Evolutionary conservation across 108 stramenopile species (phyloP), one percentile per base, ranked within the genome.

Genomic region (Nannochloropsis gaditana): DNA sequence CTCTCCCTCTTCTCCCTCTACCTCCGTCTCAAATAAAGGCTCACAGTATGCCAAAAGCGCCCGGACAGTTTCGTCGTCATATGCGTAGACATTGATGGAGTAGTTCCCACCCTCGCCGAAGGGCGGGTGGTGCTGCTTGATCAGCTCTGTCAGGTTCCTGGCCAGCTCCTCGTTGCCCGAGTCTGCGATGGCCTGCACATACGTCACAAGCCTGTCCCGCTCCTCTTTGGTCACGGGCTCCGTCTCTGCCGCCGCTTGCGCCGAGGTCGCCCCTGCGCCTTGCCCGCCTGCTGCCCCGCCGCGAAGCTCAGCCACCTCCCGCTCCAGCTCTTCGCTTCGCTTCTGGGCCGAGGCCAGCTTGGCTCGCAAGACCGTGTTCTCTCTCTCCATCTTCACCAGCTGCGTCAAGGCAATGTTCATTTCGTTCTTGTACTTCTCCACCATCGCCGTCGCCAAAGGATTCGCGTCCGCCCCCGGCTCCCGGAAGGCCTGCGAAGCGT

Each of bases 371-470:
- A 73, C 59, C 59, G 59, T 73, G 59, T 73, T 73, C 59, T 73
- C 59, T n/a, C 59, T n/a, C 59, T 73, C 59, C 59, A 73, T 73
- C 59, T 73, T n/a, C 15, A 73, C 59, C 59, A 73, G n/a, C 59
- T n/a, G 59, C 59, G 59, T 73, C 59, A 73, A 73, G 6, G 59
- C 59, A 15, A n/a, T 73, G n/a, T 73, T 73, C 59, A 73, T 73
- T n/a, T 73, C 59, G 19, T n/a, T 6, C n/a, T 73, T 73, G n/a
- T 73, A 73, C 6, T 73, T 73, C 5, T 73, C 59, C 59, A 73
- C 59, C 59, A 73, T 73, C 59, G 59, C 59, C 59, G 59, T n/a
- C 8, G 59, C 59, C 59, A 73, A 73, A 15, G 59, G 59, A n/a
- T 73, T 73, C 59, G 59, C 15, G 59, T 73, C 59, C 59, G 59